phyloP scores from a whole-genome alignment of 345 rosid genomes.

The Pistacia integerrima region DNA sequence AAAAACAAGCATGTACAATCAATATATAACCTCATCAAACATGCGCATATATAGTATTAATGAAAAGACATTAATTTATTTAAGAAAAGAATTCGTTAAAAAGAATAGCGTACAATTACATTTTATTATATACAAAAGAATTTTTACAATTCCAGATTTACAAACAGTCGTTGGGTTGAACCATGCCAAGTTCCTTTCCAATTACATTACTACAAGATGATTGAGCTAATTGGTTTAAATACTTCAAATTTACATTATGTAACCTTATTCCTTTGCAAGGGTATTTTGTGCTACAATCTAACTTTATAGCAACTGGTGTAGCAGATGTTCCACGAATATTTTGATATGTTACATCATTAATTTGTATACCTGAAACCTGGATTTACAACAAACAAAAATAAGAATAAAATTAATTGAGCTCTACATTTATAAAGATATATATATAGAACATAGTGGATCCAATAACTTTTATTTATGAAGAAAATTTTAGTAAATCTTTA shows the following conservation, averaged over 20 bases:
- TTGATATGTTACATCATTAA: conserved; percentile 34
- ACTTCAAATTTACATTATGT: conserved; percentile 30
- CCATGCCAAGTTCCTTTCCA: conserved; percentile 28
- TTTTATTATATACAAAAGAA: too few species aligned
- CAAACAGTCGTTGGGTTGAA: conserved; percentile 35
- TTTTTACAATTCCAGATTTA: background rate
- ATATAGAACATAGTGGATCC: background rate
- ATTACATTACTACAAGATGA: conserved; percentile 36
- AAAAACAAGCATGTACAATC: too few species aligned
- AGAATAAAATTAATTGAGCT: too few species aligned
- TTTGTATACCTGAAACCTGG: conserved; percentile 37
- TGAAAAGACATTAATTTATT: too few species aligned
- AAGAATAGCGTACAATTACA: too few species aligned
- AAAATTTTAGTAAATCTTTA: background rate
- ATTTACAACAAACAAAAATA: background rate
- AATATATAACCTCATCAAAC: too few species aligned
- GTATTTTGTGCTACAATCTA: conserved; percentile 37
- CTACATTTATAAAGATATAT: too few species aligned
- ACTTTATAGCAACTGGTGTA: conserved; percentile 35
- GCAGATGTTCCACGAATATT: conserved; percentile 45
- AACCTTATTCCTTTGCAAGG: conserved; percentile 38
- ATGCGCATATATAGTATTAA: too few species aligned
- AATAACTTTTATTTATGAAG: background rate
- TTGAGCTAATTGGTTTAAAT: conserved; percentile 26
- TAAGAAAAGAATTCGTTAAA: too few species aligned